A percentile compares a stretch with the other conserved stretches of the same genome.
Conservation (phyloP, 768 basidiomycete species). For the Phanerodontia chrysosporium region DNA sequence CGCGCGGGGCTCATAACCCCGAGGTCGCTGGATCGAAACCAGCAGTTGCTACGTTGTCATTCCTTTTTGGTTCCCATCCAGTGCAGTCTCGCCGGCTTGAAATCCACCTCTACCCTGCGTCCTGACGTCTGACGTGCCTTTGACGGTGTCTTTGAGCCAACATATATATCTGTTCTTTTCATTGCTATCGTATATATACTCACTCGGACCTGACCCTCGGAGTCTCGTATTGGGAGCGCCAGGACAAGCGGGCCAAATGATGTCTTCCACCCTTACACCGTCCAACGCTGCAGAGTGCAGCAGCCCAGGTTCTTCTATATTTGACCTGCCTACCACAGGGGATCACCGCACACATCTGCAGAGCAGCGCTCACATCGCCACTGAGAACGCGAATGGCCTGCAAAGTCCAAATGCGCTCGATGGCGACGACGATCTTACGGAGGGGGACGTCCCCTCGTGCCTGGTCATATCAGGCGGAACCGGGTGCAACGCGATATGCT, state of each 20-base stretch:
- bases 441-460: constrained; percentile 37
- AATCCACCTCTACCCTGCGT: too few species aligned
- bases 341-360: constrained; percentile 24
- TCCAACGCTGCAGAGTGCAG: background rate
- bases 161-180: too few species aligned
- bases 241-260: too few species aligned
- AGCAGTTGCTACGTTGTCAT: constrained; percentile 13
- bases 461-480: constrained; percentile 91
- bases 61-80: background rate
- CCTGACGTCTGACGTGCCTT: too few species aligned
- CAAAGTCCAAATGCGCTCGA: too few species aligned
- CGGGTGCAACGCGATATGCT: constrained; percentile 87
- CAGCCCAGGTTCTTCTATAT: constrained; percentile 70
- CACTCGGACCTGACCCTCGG: too few species aligned
- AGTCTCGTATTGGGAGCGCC: too few species aligned
- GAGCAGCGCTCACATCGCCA: background rate
- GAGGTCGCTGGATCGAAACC: constrained; percentile 25
- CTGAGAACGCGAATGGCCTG: too few species aligned
- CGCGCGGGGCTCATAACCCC: constrained; percentile 26
- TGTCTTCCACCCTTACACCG: background rate
- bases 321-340: constrained; percentile 56
- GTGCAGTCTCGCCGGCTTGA: too few species aligned
- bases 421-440: background rate
- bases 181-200: too few species aligned
- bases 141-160: too few species aligned